These are phyloP conservation scores for Proliferodiscus dingleyae DNA, from an alignment of 2,329 filamentous ascomycete genomes.

Conservation along the genomic window DNA sequence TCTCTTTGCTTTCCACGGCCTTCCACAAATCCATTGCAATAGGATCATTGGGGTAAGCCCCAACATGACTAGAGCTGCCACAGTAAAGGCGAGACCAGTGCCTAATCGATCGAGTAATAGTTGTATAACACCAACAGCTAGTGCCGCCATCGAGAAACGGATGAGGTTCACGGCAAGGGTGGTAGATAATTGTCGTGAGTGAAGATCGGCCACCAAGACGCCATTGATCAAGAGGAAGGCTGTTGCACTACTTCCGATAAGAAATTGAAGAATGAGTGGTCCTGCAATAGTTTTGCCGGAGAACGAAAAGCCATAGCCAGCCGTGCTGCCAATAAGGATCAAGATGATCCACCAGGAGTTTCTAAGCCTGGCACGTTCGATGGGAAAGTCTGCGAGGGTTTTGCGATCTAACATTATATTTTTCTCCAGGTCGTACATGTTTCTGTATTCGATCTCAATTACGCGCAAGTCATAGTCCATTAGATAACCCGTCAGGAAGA, in stretches of 20 bases:
- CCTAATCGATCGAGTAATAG: constrained; percentile 17
- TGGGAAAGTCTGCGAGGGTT: constrained; percentile 23
- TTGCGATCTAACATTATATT: constrained; percentile 2
- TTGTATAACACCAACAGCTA: constrained; percentile 17
- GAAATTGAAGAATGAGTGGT: constrained; percentile 17
- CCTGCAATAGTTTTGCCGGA: neutral
- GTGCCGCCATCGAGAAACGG: constrained; percentile 27
- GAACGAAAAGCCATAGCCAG: constrained; percentile 6
- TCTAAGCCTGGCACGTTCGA: constrained; percentile 13
- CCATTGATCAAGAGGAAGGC: constrained; percentile 23
- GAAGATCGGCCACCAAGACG: constrained; percentile 15
- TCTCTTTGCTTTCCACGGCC: constrained; percentile 7
- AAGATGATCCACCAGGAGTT: constrained; percentile 11
- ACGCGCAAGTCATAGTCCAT: constrained; percentile 62
- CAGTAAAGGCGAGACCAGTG: constrained; percentile 9
- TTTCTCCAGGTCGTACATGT: constrained; percentile 40
- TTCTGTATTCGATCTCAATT: constrained; percentile 35
- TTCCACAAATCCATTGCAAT: constrained; percentile 8
- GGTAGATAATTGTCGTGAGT: constrained; percentile 16
- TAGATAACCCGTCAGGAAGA: constrained; percentile 43
- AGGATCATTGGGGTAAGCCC: constrained; percentile 7
- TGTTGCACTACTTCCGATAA: constrained; percentile 23
- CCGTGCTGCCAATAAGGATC: constrained; percentile 7
- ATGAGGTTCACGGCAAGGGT: constrained; percentile 31
- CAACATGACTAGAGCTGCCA: constrained; percentile 6